These are phyloP conservation scores for Phytophthora pluvialis DNA, from an alignment of 352 stramenopile species.

Conservation along the genomic window DNA sequence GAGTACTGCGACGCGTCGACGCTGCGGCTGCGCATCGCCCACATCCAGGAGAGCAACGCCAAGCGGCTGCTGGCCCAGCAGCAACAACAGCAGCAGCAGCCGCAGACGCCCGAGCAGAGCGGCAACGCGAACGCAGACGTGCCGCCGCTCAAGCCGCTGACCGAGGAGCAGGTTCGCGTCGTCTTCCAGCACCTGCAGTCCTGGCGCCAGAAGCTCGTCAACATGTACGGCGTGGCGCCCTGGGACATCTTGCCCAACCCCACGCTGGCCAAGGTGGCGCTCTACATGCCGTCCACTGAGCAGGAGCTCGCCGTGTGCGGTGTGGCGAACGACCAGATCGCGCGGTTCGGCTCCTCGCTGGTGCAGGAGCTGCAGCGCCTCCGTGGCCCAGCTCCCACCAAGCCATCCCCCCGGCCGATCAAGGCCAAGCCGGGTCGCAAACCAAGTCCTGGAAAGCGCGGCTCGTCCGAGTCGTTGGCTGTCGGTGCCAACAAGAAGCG, in stretches of 20 bases:
- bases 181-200: slow-evolving; percentile 79
- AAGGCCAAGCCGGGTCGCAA: slow-evolving; percentile 32
- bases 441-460: slow-evolving; percentile 28
- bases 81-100: slow-evolving; percentile 27
- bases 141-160: slow-evolving; percentile 41
- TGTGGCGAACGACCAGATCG: slow-evolving; percentile 50
- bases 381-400: slow-evolving; percentile 12
- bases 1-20: slow-evolving; percentile 94
- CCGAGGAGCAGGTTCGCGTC: slow-evolving; percentile 62
- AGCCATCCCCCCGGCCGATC: slow-evolving; percentile 13
- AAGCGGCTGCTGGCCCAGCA: slow-evolving; percentile 69
- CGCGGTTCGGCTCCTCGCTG: slow-evolving; percentile 68
- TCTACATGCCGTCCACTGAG: slow-evolving; percentile 58
- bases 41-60: slow-evolving; percentile 76
- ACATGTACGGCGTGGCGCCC: slow-evolving; percentile 68
- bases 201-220: slow-evolving; percentile 82
- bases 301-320: slow-evolving; percentile 67
- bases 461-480: slow-evolving; percentile 23
- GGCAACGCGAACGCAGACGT: slow-evolving; percentile 9
- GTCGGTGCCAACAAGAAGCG: slow-evolving; percentile 34
- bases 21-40: slow-evolving; percentile 93
- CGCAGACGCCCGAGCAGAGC: slow-evolving; percentile 21
- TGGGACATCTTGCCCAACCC: slow-evolving; percentile 81
- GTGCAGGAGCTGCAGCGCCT: slow-evolving; percentile 58
- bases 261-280: slow-evolving; percentile 72